A percentile compares a stretch with the other conserved stretches of the same genome.
Evolutionary conservation across 2,329 filamentous ascomycete species (phyloP).

Genomic region (Fusarium sp.): DNA sequence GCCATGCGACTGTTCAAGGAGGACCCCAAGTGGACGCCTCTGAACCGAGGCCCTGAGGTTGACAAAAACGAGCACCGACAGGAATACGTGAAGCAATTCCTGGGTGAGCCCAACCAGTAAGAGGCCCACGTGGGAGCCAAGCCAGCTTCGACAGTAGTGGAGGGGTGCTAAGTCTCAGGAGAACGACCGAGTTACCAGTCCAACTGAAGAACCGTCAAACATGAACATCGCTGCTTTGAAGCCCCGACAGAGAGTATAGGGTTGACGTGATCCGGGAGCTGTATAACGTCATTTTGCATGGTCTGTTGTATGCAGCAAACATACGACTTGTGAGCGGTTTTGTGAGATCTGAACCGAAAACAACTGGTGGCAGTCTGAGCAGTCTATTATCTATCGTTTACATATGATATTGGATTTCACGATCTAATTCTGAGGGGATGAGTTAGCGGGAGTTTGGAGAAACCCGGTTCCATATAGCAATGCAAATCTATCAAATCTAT

Average conservation of each 20-base stretch:
- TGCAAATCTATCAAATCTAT: background rate
- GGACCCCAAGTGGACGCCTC: conserved; percentile 96
- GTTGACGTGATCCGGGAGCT: conserved; percentile 34
- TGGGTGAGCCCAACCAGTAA: conserved; percentile 46
- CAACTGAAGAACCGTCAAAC: conserved; percentile 20
- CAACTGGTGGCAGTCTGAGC: background rate
- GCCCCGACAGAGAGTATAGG: conserved; percentile 4
- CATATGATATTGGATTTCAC: background rate
- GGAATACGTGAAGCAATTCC: conserved; percentile 74
- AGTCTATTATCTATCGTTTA: conserved; percentile 11
- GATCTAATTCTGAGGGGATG: conserved; percentile 5
- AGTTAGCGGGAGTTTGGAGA: conserved; percentile 37
- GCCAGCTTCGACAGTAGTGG: conserved; percentile 16
- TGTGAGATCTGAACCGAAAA: background rate
- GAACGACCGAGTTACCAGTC: conserved; percentile 17
- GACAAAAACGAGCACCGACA: conserved; percentile 83
- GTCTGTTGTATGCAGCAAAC: conserved; percentile 7
- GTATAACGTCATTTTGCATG: conserved; percentile 33
- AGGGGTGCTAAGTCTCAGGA: conserved; percentile 21
- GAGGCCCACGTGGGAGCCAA: conserved; percentile 39
- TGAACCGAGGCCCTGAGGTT: conserved; percentile 83
- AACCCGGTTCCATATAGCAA: conserved; percentile 8
- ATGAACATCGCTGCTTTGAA: conserved; percentile 7
- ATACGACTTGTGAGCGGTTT: conserved; percentile 24
- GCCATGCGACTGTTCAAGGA: conserved; percentile 98